Conservation (phyloP, 2,329 filamentous ascomycete species). For the Aspergillus sp. region DNA sequence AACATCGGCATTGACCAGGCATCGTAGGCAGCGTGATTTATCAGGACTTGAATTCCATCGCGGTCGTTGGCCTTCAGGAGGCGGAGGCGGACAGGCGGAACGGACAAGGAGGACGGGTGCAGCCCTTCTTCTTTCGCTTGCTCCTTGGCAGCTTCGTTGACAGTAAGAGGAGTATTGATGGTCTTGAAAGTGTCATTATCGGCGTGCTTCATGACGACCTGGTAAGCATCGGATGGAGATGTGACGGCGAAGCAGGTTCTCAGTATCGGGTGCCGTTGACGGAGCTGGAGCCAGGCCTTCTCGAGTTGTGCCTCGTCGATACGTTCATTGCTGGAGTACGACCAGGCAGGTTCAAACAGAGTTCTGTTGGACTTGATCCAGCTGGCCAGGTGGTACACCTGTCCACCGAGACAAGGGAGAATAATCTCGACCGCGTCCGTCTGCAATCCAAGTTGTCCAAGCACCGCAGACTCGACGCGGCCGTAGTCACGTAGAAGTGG, state of each 20-base stretch:
- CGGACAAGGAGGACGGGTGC: constrained; percentile 23
- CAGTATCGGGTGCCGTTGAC: constrained; percentile 26
- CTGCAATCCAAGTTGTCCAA: constrained; percentile 9
- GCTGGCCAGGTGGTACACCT: constrained; percentile 25
- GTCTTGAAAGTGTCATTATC: constrained; percentile 16
- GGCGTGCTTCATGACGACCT: constrained; percentile 24
- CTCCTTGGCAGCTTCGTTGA: constrained; percentile 11
- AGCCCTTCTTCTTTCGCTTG: constrained; percentile 17
- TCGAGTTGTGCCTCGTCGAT: constrained; percentile 20
- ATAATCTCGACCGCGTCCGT: constrained; percentile 20
- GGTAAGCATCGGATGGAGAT: constrained; percentile 18
- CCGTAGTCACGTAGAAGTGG: constrained; percentile 10
- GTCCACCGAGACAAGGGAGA: constrained; percentile 27
- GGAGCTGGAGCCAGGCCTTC: constrained; percentile 23
- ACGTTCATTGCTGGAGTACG: constrained; percentile 17
- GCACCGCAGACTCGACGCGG: constrained; percentile 6
- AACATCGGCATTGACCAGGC: constrained; percentile 30
- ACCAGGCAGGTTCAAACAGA: constrained; percentile 26
- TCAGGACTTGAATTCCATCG: constrained; percentile 24
- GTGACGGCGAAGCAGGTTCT: constrained; percentile 28
- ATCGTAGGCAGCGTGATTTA: constrained; percentile 33
- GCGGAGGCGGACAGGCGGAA: constrained; percentile 24
- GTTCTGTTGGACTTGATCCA: constrained; percentile 28
- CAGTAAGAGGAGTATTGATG: constrained; percentile 7
- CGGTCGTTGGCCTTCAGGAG: constrained; percentile 20